phyloP scores from a whole-genome alignment of 345 rosid species.

The Adansonia digitata region DNA sequence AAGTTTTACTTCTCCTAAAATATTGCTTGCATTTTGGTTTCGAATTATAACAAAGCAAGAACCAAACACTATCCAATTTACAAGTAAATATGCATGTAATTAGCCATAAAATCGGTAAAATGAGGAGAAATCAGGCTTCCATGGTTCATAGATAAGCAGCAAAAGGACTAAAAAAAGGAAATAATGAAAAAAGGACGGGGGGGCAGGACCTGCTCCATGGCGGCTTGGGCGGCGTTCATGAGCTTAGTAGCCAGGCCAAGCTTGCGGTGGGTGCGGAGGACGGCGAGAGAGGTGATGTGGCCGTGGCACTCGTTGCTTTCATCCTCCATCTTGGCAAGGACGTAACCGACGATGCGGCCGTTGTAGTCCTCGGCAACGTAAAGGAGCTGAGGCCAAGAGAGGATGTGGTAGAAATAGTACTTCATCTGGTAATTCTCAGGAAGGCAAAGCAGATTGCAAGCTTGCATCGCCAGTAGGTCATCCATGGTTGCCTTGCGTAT shows the following conservation, averaged over 20 bases:
- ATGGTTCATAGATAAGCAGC: no score
- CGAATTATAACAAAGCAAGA: neutral
- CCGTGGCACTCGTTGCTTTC: slow-evolving; percentile 91
- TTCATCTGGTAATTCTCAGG: slow-evolving; percentile 99
- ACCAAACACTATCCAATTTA: neutral
- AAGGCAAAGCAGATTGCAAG: no score
- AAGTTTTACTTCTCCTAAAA: neutral
- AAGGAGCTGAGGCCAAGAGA: slow-evolving; percentile 98
- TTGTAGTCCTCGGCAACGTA: slow-evolving; percentile 97
- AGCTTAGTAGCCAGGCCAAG: slow-evolving; percentile 97
- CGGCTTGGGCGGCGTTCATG: slow-evolving; percentile 94
- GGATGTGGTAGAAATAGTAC: slow-evolving; percentile 91
- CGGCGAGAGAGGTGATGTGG: slow-evolving; percentile 99
- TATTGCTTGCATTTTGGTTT: neutral
- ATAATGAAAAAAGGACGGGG: neutral
- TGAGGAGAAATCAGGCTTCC: no score
- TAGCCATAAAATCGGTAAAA: no score
- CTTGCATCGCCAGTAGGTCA: slow-evolving; percentile 79
- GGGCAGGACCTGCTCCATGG: slow-evolving; percentile 82
- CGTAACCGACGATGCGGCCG: slow-evolving; percentile 93
- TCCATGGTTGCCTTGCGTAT: slow-evolving; percentile 92
- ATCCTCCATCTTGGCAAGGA: slow-evolving; percentile 96
- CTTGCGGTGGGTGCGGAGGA: slow-evolving; percentile 92
- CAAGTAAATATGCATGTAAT: no score
- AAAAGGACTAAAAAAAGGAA: no score